Evolutionary conservation across 2,329 filamentous ascomycete genomes (phyloP).

Genomic region (Talaromyces sp.): DNA sequence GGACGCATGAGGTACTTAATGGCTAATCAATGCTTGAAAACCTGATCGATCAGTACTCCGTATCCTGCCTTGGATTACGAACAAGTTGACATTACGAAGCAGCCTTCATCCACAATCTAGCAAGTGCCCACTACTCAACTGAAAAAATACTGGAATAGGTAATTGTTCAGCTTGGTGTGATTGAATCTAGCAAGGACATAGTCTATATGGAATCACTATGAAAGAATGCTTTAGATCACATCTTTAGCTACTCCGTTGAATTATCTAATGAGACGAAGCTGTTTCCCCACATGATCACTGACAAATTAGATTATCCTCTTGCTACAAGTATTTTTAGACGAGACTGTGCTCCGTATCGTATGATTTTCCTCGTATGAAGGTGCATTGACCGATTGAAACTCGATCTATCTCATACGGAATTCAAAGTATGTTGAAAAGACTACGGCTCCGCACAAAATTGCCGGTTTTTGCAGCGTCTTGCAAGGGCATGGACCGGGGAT

Average conservation of each 20-base stretch:
- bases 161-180: not conserved
- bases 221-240: not conserved
- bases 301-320: not conserved
- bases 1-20: not conserved
- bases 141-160: not conserved
- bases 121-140: not conserved
- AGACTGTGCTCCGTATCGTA: not conserved
- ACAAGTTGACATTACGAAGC: not conserved
- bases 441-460: not conserved
- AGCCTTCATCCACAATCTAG: not conserved
- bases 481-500: not conserved
- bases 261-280: not conserved
- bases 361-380: not conserved
- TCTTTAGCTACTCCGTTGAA: not conserved
- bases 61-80: not conserved
- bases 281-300: not conserved
- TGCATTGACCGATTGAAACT: not conserved
- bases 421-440: not conserved
- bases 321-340: conserved; percentile 1
- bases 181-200: not conserved
- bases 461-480: not conserved
- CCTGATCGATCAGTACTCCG: not conserved
- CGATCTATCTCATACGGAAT: not conserved
- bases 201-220: not conserved
- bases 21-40: not conserved